Evolutionary conservation across 805 yeast genomes (phyloP), one percentile per base, ranked within the genome.

Genomic region (Kluyveromyces lactis): DNA sequence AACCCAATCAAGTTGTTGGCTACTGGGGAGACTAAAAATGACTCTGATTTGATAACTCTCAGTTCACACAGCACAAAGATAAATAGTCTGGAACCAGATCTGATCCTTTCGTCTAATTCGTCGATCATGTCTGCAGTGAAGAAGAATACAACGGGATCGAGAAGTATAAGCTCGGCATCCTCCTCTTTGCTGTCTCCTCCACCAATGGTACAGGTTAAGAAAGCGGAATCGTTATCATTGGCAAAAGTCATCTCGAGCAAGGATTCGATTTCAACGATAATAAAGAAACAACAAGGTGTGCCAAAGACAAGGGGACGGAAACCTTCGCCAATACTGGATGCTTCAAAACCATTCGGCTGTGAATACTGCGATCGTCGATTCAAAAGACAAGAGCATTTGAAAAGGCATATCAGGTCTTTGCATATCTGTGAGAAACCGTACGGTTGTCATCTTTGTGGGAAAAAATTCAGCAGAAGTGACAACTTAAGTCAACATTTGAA

Each of bases 351-450:
- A 31, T 81, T 71, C 53, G 72, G 73, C 23, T 81, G 89, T 56
- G 73, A 72, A 24, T 72, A 68, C 51, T 81, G 90, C 56, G 68
- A 72, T 35, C 69, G 89, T 48, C 56, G 74, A 33, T 82, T 82
- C 61, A 77, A 79, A 53, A 69, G 92, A 48, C 86, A 81, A 55
- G 92, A 82, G 52, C 92, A 82, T 57, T 62, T 82, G 49, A 80
- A 79, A 55, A 69, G 92, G 43, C 92, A 82, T 51, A 74, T 78
- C 54, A 64, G 89, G 42, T 77, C 86, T 15, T 66, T 82, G 43
- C 92, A 82, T 52, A 80, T 82, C 26, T 70, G 78, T 40, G 86
- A 79, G 41, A 81, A 79, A 56, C 90, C 86, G 0, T 79, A 69
- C 56, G 73, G 69, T 42, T 80, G 86, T 56, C 63, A 66, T 8